Conservation (phyloP, 495 filamentous ascomycete genomes). For the Annulohypoxylon stygium region DNA sequence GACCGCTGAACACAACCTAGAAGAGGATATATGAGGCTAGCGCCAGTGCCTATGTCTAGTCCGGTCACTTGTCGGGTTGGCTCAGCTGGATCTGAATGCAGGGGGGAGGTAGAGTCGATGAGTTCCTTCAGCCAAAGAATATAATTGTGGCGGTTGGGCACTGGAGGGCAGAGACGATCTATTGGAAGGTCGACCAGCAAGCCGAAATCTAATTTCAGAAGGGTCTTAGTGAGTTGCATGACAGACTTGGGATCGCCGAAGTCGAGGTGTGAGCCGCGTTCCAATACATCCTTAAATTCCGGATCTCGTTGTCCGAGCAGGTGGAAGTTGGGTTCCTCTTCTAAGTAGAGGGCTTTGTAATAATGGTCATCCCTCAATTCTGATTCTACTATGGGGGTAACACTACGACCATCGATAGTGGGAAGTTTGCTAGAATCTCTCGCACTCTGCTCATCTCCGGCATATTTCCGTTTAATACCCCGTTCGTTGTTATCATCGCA, state of each 20-base stretch:
- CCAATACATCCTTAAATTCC: constrained; percentile 58
- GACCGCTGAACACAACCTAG: constrained; percentile 77
- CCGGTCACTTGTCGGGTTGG: constrained; percentile 70
- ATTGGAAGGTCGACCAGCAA: constrained; percentile 76
- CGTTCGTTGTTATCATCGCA: not conserved
- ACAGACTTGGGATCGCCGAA: constrained; percentile 84
- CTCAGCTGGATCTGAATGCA: constrained; percentile 53
- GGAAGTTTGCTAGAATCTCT: not conserved
- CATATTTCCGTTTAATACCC: constrained; percentile 43
- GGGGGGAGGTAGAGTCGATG: constrained; percentile 79
- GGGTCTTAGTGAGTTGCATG: constrained; percentile 83
- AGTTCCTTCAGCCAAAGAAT: constrained; percentile 90
- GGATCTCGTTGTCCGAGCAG: constrained; percentile 52
- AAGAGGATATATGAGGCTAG: constrained; percentile 91
- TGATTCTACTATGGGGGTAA: not conserved
- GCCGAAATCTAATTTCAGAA: constrained; percentile 81
- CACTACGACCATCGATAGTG: not conserved
- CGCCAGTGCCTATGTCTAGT: constrained; percentile 91
- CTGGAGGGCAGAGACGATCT: constrained; percentile 91
- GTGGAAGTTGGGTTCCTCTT: constrained; percentile 52
- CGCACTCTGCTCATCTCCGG: constrained; percentile 23
- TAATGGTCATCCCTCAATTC: constrained; percentile 49
- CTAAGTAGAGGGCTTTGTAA: constrained; percentile 54
- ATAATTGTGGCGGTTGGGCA: constrained; percentile 89
- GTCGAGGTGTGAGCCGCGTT: constrained; percentile 76